Percentiles rank a stretch among this genome's conserved stretches.
These are phyloP conservation scores for Chalaropsis thielavioides DNA, from an alignment of 2,329 filamentous ascomycete genomes.

Conservation along the genomic window DNA sequence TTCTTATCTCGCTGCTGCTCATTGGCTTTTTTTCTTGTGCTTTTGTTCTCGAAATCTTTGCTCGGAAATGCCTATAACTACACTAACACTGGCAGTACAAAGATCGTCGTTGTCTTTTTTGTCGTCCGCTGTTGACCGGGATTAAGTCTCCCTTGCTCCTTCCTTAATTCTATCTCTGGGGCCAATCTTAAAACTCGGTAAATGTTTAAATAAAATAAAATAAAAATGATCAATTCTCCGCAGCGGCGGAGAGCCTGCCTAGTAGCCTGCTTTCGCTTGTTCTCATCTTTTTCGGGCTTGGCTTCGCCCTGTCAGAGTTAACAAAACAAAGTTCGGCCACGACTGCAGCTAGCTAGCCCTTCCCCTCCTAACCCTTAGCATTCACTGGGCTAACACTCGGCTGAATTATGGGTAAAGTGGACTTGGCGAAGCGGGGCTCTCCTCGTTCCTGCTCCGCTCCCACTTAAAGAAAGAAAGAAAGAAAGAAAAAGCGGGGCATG, in stretches of 20 bases:
- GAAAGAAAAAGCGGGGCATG: neutral
- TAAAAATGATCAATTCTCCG: neutral
- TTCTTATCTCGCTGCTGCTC: neutral
- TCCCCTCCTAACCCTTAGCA: neutral
- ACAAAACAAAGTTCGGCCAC: too few species aligned
- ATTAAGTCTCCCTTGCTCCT: neutral
- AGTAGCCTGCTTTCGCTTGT: too few species aligned
- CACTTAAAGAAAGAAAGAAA: too few species aligned
- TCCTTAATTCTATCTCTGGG: neutral
- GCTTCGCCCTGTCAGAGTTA: neutral
- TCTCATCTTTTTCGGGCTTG: neutral
- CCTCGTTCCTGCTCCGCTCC: too few species aligned
- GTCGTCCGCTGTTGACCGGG: neutral
- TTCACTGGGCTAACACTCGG: neutral
- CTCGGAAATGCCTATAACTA: neutral
- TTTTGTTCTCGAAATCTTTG: neutral
- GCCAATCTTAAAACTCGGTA: conserved; percentile 1
- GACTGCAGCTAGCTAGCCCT: too few species aligned
- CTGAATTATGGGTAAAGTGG: neutral
- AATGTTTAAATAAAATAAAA: conserved; percentile 1
- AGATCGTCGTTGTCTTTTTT: neutral
- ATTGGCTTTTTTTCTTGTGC: neutral
- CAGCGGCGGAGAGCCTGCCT: neutral
- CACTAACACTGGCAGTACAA: neutral
- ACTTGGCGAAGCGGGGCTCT: neutral